Evolutionary conservation across 306 rosid genomes (phyloP), one percentile per base, ranked within the genome.

Genomic region (Vigna nakashimae): DNA sequence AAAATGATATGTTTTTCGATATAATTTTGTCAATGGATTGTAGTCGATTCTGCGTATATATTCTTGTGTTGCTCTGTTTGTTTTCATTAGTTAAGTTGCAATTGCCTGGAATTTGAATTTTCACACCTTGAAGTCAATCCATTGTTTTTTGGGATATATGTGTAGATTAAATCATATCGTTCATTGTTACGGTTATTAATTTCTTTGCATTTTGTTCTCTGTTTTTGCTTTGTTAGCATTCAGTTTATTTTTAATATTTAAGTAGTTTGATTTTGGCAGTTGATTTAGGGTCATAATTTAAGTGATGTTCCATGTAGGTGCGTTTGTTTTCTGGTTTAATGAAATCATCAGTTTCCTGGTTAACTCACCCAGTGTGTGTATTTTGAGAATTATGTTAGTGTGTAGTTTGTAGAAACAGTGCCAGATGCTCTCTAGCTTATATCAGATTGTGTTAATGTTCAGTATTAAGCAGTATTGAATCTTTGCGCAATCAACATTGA

Each of bases 1-100:
- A 15, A 2, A 28, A 74, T 78, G 72, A 53, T 71, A 11, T 53
- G 60, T 34, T 10, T 73, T 84, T 58, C 1, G 45, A 43, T 59
- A 38, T 66, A 43, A 15, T 78, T 48, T 73, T 76, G 65, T 63
- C 66, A 28, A 53, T 55, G 45, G 13, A 28, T 62, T 60, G 57
- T 65, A 13, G 63, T n/a, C 1, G 1, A 12, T 79, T 26, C 6
- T 62, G 10, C 49, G 13, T 42, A 13, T 50, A 36, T 64, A 50
- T 18, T 3, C 18, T 1, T 9, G 53, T 70, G 7, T 51, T 48
- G 28, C 11, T 38, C 7, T 16, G 15, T 18, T 10, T 9, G 16
- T 40, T 24, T 26, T 26, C 15, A 26, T 0, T 28, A 12, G 49
- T 0, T 10, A 0, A 45, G 3, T 26, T 59, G 17, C 0, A 7